These are phyloP conservation scores for Clavispora vitiphila DNA, from an alignment of 805 yeast genomes.

Conservation along the genomic window DNA sequence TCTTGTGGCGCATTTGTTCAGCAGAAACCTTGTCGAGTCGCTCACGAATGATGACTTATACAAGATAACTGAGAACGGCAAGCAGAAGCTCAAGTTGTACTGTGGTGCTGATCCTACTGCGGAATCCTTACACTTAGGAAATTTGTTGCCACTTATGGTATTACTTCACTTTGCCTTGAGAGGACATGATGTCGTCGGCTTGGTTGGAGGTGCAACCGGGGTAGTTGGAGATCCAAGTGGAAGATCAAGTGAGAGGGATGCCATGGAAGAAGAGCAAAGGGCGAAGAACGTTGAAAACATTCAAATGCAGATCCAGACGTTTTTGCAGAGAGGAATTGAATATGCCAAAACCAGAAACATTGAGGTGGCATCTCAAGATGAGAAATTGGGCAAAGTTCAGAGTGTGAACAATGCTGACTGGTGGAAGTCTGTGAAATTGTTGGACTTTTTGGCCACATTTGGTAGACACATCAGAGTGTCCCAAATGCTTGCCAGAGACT, in stretches of 20 bases:
- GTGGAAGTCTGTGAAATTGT: constrained; percentile 77
- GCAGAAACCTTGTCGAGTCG: constrained; percentile 34
- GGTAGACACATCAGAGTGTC: constrained; percentile 79
- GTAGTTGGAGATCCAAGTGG: constrained; percentile 97
- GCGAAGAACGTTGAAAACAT: constrained; percentile 55
- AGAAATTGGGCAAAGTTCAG: constrained; percentile 32
- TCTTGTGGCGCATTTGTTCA: constrained; percentile 32
- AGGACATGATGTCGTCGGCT: constrained; percentile 79
- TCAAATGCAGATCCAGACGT: constrained; percentile 52
- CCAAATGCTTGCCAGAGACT: constrained; percentile 85
- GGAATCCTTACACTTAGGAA: constrained; percentile 82
- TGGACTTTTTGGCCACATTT: constrained; percentile 69
- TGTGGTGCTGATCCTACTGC: constrained; percentile 99
- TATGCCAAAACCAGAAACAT: constrained; percentile 54
- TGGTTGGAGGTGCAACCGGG: constrained; percentile 96
- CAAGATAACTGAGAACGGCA: constrained; percentile 22
- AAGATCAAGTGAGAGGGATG: constrained; percentile 65
- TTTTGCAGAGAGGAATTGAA: constrained; percentile 56
- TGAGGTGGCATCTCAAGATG: constrained; percentile 18
- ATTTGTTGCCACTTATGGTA: constrained; percentile 80
- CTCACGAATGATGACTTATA: constrained; percentile 35
- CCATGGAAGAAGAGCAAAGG: constrained; percentile 50
- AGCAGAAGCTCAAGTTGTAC: constrained; percentile 53
- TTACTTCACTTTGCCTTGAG: constrained; percentile 76
- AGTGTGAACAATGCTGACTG: constrained; percentile 68